Evolutionary conservation across 257 asterid species (phyloP).

Genomic region (Forsythia suspensa): DNA sequence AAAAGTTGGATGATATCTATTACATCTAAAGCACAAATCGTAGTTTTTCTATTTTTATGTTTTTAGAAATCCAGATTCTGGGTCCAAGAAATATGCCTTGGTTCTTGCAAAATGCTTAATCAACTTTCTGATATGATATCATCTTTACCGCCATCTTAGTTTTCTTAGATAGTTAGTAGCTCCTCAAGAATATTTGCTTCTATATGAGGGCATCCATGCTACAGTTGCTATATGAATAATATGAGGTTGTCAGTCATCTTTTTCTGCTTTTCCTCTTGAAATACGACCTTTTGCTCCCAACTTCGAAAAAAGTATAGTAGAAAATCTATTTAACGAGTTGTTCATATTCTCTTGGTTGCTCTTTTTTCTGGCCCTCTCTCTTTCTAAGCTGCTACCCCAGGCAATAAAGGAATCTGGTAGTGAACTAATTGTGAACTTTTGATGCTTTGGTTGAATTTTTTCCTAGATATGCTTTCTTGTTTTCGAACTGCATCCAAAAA

Average conservation of each 20-base stretch:
- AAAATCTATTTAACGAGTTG: background rate
- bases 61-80: conserved; percentile 9
- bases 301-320: background rate
- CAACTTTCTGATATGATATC: background rate
- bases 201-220: background rate
- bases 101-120: background rate
- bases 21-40: background rate
- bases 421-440: background rate
- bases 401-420: too few relatives aligned
- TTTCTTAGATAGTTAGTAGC: conserved; percentile 7
- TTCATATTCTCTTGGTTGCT: conserved; percentile 3
- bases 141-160: background rate
- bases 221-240: background rate
- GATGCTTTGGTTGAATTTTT: too few relatives aligned
- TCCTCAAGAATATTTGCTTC: background rate
- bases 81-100: conserved; percentile 1
- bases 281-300: background rate
- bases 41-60: background rate
- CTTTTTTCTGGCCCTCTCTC: background rate
- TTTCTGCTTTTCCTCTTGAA: conserved; percentile 5
- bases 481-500: background rate
- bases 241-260: conserved; percentile 1
- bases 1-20: background rate
- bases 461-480: background rate
- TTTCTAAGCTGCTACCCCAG: too few relatives aligned